Conservation (phyloP, 495 filamentous ascomycete species). For the Elasticomyces elasticus region DNA sequence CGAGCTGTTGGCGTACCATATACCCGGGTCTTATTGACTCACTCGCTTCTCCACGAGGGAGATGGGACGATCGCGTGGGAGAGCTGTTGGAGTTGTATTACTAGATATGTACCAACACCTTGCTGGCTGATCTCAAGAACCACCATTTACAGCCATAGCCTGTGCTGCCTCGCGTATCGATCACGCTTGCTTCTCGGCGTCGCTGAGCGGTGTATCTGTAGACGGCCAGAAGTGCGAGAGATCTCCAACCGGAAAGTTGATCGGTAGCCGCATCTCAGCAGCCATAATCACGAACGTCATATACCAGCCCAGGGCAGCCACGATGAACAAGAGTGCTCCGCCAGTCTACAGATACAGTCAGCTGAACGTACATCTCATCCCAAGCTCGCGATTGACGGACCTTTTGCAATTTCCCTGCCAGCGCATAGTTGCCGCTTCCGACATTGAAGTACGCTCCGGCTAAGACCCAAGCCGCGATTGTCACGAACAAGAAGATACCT, state of each 20-base stretch:
- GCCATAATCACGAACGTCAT: constrained; percentile 33
- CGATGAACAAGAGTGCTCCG: constrained; percentile 39
- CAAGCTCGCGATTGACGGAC: constrained; percentile 1
- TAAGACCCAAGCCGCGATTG: constrained; percentile 39
- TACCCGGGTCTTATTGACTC: too few relatives aligned
- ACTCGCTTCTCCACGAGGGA: too few relatives aligned
- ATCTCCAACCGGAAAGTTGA: constrained; percentile 46
- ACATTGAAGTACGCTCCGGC: constrained; percentile 44
- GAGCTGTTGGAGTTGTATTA: too few relatives aligned
- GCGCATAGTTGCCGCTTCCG: constrained; percentile 35
- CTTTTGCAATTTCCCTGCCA: constrained; percentile 39
- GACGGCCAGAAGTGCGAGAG: constrained; percentile 44
- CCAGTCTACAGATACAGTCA: constrained; percentile 25
- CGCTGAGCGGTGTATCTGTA: constrained; percentile 38
- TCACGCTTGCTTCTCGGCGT: constrained; percentile 26
- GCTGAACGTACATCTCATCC: not conserved
- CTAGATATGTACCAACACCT: too few relatives aligned
- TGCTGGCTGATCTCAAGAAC: too few relatives aligned
- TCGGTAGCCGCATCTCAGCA: constrained; percentile 45
- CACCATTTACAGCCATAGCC: not conserved
- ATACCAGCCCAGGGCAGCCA: constrained; percentile 43
- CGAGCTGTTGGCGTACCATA: too few relatives aligned
- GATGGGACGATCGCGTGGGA: too few relatives aligned
- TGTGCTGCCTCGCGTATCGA: not conserved
- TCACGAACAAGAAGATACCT: constrained; percentile 43